Conservation (phyloP, 495 filamentous ascomycete species). For the Xylaria bambusicola region DNA sequence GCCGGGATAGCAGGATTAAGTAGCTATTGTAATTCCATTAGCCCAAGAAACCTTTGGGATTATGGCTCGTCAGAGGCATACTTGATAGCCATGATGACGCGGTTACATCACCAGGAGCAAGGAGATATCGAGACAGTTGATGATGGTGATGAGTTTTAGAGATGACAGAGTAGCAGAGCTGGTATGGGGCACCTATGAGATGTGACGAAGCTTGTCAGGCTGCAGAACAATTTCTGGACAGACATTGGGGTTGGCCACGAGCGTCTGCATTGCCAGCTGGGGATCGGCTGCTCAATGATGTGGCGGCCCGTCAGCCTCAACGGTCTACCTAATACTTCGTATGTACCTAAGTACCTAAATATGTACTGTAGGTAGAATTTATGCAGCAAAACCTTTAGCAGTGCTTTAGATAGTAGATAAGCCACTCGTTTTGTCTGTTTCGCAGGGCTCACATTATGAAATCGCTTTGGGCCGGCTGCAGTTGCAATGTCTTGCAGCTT, state of each 20-base stretch:
- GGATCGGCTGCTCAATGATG: neutral
- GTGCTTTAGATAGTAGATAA: neutral
- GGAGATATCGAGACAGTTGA: constrained; percentile 19
- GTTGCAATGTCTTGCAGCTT: constrained; percentile 9
- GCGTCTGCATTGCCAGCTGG: constrained; percentile 10
- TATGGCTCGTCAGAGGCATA: constrained; percentile 25
- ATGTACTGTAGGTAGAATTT: too few relatives aligned
- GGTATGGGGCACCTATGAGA: too few relatives aligned
- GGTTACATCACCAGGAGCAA: constrained; percentile 35
- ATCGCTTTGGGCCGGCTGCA: neutral
- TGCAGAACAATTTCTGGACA: constrained; percentile 22
- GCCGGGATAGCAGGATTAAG: constrained; percentile 92
- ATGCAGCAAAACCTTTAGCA: too few relatives aligned
- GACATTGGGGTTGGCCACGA: constrained; percentile 37
- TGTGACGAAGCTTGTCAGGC: constrained; percentile 1
- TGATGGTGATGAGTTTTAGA: neutral
- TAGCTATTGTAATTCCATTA: constrained; percentile 69
- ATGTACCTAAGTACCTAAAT: too few relatives aligned
- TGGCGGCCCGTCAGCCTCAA: neutral
- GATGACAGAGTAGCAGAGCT: neutral
- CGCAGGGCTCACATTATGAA: too few relatives aligned
- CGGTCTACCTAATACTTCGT: too few relatives aligned
- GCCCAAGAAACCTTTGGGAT: constrained; percentile 21
- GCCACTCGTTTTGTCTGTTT: too few relatives aligned
- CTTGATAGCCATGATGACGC: constrained; percentile 52